These are phyloP conservation scores for Aspergillus neotritici DNA, from an alignment of 2,329 filamentous ascomycete species.

Conservation along the genomic window DNA sequence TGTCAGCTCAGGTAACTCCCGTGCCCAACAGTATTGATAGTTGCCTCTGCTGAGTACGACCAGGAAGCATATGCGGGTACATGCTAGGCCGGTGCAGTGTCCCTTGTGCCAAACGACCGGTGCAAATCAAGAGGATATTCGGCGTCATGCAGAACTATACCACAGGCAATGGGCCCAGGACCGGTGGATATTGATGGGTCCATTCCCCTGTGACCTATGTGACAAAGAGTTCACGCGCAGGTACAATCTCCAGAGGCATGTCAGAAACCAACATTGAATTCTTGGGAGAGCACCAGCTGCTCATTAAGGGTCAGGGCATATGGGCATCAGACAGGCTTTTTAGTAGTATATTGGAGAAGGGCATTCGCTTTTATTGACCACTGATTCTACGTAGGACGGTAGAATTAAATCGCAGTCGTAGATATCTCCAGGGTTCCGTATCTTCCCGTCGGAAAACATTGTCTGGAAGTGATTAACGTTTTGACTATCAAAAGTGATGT, in stretches of 20 bases:
- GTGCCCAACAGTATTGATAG: neutral
- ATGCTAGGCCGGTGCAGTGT: conserved; percentile 8
- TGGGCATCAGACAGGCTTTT: too few species aligned
- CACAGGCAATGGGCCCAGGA: conserved; percentile 4
- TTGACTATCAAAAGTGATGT: too few species aligned
- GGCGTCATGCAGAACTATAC: conserved; percentile 3
- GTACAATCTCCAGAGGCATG: conserved; percentile 7
- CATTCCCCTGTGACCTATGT: conserved; percentile 5
- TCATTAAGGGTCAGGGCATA: too few species aligned
- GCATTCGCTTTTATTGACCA: too few species aligned
- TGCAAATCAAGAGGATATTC: conserved; percentile 5
- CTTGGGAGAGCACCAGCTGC: neutral
- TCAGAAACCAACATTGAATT: conserved; percentile 5
- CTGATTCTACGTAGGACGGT: too few species aligned
- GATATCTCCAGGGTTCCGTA: too few species aligned
- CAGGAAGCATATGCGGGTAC: conserved; percentile 9
- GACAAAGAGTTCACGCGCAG: conserved; percentile 5
- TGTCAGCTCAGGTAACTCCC: conserved; percentile 1
- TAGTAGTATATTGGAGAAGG: too few species aligned
- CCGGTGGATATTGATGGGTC: neutral
- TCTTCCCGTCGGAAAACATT: too few species aligned
- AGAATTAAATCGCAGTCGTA: too few species aligned
- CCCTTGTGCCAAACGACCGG: conserved; percentile 1
- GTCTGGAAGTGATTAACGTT: too few species aligned
- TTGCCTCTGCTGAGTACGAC: neutral